Percentiles rank a stretch among this genome's conserved stretches.
These are phyloP conservation scores for Aspergillus indologenus DNA, from an alignment of 495 filamentous ascomycete genomes.

Conservation along the genomic window DNA sequence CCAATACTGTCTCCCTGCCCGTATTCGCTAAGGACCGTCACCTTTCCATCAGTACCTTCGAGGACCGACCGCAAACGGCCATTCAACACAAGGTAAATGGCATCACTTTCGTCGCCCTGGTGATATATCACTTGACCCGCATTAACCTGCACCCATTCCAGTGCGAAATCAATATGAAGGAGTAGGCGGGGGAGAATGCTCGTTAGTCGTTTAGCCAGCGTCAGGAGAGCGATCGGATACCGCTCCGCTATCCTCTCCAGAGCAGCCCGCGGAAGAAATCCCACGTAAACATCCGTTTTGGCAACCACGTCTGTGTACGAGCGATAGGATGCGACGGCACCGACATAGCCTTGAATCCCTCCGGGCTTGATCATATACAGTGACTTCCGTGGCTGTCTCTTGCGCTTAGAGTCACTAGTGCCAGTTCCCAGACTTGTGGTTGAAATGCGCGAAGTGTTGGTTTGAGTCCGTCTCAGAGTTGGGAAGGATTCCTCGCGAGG, in stretches of 20 bases:
- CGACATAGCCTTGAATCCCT: slow-evolving; percentile 89
- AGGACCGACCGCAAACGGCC: slow-evolving; percentile 79
- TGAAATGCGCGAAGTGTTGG: slow-evolving; percentile 43
- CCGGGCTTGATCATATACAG: slow-evolving; percentile 93
- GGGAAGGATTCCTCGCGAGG: slow-evolving; percentile 46
- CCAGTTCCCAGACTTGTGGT: slow-evolving; percentile 25
- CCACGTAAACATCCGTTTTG: slow-evolving; percentile 98
- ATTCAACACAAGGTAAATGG: slow-evolving; percentile 96
- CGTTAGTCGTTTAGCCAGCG: slow-evolving; percentile 91
- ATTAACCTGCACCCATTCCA: slow-evolving; percentile 96
- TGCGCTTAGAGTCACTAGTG: slow-evolving; percentile 43
- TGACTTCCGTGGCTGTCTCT: slow-evolving; percentile 59
- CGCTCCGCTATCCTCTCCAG: slow-evolving; percentile 89
- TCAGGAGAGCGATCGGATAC: slow-evolving; percentile 87
- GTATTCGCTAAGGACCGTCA: slow-evolving; percentile 87
- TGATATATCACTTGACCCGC: slow-evolving; percentile 93
- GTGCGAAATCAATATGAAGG: slow-evolving; percentile 93
- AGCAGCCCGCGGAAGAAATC: slow-evolving; percentile 82
- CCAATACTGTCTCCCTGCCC: slow-evolving; percentile 97
- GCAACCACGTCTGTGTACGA: slow-evolving; percentile 96
- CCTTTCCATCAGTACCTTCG: slow-evolving; percentile 73
- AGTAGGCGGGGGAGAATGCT: slow-evolving; percentile 87
- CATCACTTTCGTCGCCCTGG: slow-evolving; percentile 93
- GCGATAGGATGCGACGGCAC: slow-evolving; percentile 87
- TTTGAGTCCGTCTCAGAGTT: slow-evolving; percentile 47